phyloP scores from a whole-genome alignment of 2,329 filamentous ascomycete species.

The Hymenoscyphus fructigenus region DNA sequence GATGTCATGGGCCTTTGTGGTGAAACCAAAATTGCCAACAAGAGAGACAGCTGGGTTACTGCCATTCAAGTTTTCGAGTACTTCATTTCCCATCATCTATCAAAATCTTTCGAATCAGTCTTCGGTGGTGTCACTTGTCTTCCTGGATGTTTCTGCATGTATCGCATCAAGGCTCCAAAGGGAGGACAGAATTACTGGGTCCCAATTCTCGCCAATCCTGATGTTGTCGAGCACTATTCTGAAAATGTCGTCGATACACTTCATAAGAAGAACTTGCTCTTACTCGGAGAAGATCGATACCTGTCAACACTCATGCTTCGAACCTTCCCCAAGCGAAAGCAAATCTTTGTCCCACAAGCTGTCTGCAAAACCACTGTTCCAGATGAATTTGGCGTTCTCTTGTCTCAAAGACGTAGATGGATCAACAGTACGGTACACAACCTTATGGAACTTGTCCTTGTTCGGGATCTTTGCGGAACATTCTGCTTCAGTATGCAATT shows the following conservation, averaged over 20 bases:
- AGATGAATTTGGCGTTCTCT: constrained; percentile 84
- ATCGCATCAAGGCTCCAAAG: constrained; percentile 98
- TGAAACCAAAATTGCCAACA: constrained; percentile 99
- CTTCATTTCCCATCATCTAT: constrained; percentile 96
- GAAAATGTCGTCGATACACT: constrained; percentile 98
- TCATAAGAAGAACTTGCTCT: constrained; percentile 93
- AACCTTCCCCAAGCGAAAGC: constrained; percentile 98
- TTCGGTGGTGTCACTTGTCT: constrained; percentile 99
- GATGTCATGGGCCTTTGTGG: constrained; percentile 99
- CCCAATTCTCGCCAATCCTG: constrained; percentile 94
- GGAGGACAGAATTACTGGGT: constrained; percentile 99
- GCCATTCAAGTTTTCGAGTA: constrained; percentile 99
- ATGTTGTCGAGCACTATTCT: constrained; percentile 98
- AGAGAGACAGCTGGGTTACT: constrained; percentile 88
- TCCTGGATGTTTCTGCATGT: constrained; percentile 99
- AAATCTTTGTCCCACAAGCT: constrained; percentile 96
- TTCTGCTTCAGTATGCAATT: constrained; percentile 99
- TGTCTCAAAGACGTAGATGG: constrained; percentile 95
- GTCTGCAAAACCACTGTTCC: constrained; percentile 99
- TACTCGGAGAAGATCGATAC: constrained; percentile 92
- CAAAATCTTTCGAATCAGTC: constrained; percentile 96
- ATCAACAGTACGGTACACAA: constrained; percentile 99
- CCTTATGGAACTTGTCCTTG: constrained; percentile 93
- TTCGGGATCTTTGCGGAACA: constrained; percentile 93
- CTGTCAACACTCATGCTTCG: constrained; percentile 96